Evolutionary conservation across 2,329 filamentous ascomycete genomes (phyloP), one percentile per base, ranked within the genome.

Genomic region (Parastagonospora nodorum): DNA sequence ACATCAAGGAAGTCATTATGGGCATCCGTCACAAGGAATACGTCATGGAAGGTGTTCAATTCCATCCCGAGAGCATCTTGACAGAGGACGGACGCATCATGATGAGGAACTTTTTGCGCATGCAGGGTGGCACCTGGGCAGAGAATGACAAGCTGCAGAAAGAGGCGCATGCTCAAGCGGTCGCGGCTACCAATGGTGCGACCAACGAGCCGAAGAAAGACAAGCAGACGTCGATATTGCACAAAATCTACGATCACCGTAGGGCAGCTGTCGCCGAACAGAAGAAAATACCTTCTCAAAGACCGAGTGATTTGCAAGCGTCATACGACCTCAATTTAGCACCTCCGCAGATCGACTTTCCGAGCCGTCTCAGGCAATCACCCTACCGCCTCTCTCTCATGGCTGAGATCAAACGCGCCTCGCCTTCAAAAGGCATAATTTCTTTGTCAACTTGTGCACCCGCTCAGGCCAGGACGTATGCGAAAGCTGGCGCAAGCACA

Each of bases 401-500:
- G 88, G 93, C 94, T 10, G 94, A 99, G 74, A 96, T 99, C 72
- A 99, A 99, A 77, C 86, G 94, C 50, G 95, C 89, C 4, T 97
- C 94, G 8, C 94, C 94, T 1, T 97, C 93, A 1, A 99, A 99
- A 76, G 95, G 94, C 16, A 85, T 95, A 33, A 97, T 99, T 56
- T 90, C 92, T 0, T 81, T 96, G 2, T 85, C 90, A 24, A 89
- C 92, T 16, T 94, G 89, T 64, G 94, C 94, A 8, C 92, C 94
- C 19, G 86, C 88, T 5, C 94, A 99, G 74, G 94, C 95, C 36
- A 86, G 87, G 57, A 91, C 88, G 61, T 99, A 99, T 73, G 94
- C 95, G 8, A 82, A 94, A 44, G 92, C 94, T 6, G 95, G 94
- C 11, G 94, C 94, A 41, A 97, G 93, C 71, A 91, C 96, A 33